Evolutionary conservation across 2,329 filamentous ascomycete genomes (phyloP), one percentile per base, ranked within the genome.

Genomic region (Arthrobotrys sphaeroides): DNA sequence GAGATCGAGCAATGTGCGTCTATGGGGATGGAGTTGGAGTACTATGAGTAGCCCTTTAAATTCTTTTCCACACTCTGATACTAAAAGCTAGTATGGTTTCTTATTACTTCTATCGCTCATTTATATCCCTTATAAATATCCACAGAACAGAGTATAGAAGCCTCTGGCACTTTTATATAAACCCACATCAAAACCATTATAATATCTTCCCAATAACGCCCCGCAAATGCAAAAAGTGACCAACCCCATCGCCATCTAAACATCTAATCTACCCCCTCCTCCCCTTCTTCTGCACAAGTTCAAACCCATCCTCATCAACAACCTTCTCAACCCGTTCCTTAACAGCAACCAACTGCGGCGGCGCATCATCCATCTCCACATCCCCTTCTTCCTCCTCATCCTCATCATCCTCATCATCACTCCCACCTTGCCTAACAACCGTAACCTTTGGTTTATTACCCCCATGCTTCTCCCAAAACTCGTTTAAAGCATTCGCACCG

Each of bases 271-370:
- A 55, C 18, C 51, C 76, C 43, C 69, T 75, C 40, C 51, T 74
- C 22, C 77, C 66, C 18, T 74, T 76, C 61, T 78, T 80, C 69
- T 78, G 78, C 51, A 80, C 78, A 12, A 79, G 57, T 55, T 79
- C 78, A 81, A 94, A 94, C 3, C 91, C 91, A 80, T 94, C 91
- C 78, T 93, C 91, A 82, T 94, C 91, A 49, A 94, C 85, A 81
- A 92, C 88, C 0, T 91, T 90, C 80, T 87, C 86, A 13, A 85
- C 82, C 83, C 89, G 91, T 82, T 91, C 88, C 81, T 86, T 89
- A 12, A 73, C 80, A 81, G 85, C 81, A 42, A 89, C 87, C 77
- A 91, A 82, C 47, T 86, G 83, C 5, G 90, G 89, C 36, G 90
- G 91, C 75, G 93, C 90, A 42, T 84, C 87, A 89, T 92, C 91